phyloP scores from a whole-genome alignment of 169 alveolate genomes.

The Plasmodium berghei region DNA sequence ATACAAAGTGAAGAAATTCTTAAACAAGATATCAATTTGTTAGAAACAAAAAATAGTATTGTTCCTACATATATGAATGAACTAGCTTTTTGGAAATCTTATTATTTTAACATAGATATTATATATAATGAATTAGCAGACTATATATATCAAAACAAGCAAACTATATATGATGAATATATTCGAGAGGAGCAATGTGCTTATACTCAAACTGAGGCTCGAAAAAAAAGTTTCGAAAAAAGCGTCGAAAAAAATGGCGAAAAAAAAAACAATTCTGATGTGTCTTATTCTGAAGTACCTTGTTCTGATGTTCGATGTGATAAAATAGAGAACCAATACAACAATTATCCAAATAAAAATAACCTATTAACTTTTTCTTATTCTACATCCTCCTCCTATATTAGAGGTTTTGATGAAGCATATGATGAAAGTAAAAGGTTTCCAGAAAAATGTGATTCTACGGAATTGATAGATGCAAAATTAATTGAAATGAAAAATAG shows the following conservation, averaged over 20 bases:
- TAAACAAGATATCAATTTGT: slow-evolving; percentile 36
- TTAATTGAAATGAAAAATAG: too few species aligned
- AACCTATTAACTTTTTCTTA: background rate
- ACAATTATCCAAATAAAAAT: background rate
- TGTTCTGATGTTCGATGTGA: background rate
- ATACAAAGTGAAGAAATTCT: slow-evolving; percentile 67
- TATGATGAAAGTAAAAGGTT: slow-evolving; percentile 8
- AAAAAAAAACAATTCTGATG: background rate
- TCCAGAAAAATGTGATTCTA: background rate
- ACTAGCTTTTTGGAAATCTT: slow-evolving; percentile 60
- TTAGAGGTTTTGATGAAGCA: slow-evolving; percentile 7
- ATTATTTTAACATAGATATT: slow-evolving; percentile 68
- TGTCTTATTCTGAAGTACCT: background rate
- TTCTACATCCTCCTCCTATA: too few species aligned
- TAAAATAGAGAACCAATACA: background rate
- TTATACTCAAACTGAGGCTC: background rate
- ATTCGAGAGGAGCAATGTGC: background rate
- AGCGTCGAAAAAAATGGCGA: too few species aligned
- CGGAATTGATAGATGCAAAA: too few species aligned
- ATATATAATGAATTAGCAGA: slow-evolving; percentile 74
- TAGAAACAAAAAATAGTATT: slow-evolving; percentile 26
- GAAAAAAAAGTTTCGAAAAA: too few species aligned
- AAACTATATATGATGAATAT: background rate
- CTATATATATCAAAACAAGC: slow-evolving; percentile 27
- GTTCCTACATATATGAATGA: slow-evolving; percentile 69